These are phyloP conservation scores for Sporothrix globosa DNA, from an alignment of 2,329 filamentous ascomycete genomes.

Conservation along the genomic window DNA sequence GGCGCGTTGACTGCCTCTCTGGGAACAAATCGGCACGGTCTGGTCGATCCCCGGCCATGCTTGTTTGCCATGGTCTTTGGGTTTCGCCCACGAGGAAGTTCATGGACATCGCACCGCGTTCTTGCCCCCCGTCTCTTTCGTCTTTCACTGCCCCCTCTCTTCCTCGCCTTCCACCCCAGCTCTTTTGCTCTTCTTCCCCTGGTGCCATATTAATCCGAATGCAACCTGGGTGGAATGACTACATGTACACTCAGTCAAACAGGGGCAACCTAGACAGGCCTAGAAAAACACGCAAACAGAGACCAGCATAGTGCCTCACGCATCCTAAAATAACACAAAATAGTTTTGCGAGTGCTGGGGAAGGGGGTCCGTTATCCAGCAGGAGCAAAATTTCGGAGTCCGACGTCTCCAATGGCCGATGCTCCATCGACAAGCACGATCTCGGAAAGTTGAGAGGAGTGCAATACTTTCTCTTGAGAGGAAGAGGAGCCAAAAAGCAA, in stretches of 20 bases:
- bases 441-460: background rate
- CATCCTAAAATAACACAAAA: conserved; percentile 27
- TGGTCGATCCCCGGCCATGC: conserved; percentile 10
- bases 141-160: background rate
- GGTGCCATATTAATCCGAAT: conserved; percentile 17
- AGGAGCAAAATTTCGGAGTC: background rate
- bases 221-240: background rate
- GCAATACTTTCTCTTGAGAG: background rate
- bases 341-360: background rate
- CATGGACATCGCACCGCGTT: conserved; percentile 12
- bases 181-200: background rate
- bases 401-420: conserved; percentile 8
- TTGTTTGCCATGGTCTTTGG: background rate
- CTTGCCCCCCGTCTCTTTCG: background rate
- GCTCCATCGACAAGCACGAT: background rate
- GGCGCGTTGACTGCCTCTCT: conserved; percentile 1
- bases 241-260: background rate
- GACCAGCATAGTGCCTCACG: background rate
- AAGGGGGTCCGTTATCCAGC: no score
- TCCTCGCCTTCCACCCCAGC: background rate
- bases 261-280: background rate
- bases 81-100: background rate
- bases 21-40: background rate
- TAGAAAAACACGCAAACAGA: background rate
- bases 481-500: background rate